Base-by-base conservation (phyloP, 345 rosid species). In the Lumnitzera racemosa region DNA sequence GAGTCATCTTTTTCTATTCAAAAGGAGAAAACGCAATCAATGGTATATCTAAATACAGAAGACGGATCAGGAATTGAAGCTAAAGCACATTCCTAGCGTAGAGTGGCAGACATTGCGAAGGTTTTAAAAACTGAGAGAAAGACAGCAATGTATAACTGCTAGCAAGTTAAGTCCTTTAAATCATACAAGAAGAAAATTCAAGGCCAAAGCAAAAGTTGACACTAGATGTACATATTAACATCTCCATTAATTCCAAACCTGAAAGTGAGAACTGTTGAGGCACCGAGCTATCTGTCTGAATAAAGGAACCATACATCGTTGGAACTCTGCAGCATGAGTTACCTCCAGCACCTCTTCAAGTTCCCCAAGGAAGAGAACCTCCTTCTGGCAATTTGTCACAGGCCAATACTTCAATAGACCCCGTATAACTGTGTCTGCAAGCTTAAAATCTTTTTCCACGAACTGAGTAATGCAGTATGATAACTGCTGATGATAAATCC, bases 401-500 rank as follows among this genome's bases (percentile, higher is more conserved):
- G 83, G 83, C 83, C 83, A 79, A 63, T 70, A 79, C 65, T 68
- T 79, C 70, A 79, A 59, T 59, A 79, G 61, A 52, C 83, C 80
- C 68, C 83, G 65, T 25, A 79, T 75, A 25, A 79, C 83, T 5
- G 78, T 79, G 48, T 79, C 83, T 13, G 83, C 75, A 59, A 79
- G 70, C 56, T 79, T 79, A 70, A 70, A 73, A 65, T 79, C 83
- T 67, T 79, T 79, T 59, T 79, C 83, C 10, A 79, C 83, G 55
- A 79, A 79, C 68, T 79, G 83, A 20, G 67, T 69, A 29, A 76
- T 76, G 56, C 83, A 79, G 53, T 79, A 79, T 1, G 80, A 73
- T 47, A 79, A 64, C 70, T 79, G 83, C 69, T 76, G 80, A 59
- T 79, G 83, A 55, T 79, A 79, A 54, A 63, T 12, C 0, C 74